phyloP scores from a whole-genome alignment of 345 rosid genomes.

The Hibiscus tridactylites region DNA sequence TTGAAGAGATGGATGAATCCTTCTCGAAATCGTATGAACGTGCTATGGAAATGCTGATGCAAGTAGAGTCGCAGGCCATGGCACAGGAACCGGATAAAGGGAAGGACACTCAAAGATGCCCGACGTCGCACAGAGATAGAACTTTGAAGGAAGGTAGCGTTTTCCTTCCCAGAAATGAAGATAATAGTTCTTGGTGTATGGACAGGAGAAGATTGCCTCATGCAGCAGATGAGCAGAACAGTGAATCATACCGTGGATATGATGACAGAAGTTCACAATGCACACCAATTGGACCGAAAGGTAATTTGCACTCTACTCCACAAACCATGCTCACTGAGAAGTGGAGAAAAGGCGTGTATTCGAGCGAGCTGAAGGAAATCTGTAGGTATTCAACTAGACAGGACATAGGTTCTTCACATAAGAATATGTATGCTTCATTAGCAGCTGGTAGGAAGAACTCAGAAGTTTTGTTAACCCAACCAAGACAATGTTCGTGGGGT shows the following conservation, averaged over 20 bases:
- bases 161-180: constrained; percentile 1
- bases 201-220: neutral
- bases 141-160: constrained; percentile 5
- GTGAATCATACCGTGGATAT: neutral
- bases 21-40: constrained; percentile 55
- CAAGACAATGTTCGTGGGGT: constrained; percentile 18
- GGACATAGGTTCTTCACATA: neutral
- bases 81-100: constrained; percentile 3
- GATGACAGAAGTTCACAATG: constrained; percentile 10
- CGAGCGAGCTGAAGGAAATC: neutral
- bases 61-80: constrained; percentile 23
- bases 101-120: neutral
- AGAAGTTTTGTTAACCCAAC: constrained; percentile 30
- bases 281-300: constrained; percentile 7
- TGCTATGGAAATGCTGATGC: constrained; percentile 45
- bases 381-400: neutral
- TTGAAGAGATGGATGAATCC: constrained; percentile 44
- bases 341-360: neutral
- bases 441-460: constrained; percentile 7
- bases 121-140: constrained; percentile 1
- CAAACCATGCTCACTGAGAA: neutral
- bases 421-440: neutral
- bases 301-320: neutral
- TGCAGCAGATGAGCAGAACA: neutral
- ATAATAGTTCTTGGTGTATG: neutral